Evolutionary conservation across 768 basidiomycete species (phyloP), one percentile per base, ranked within the genome.

Genomic region (Rhodotorula paludigena): DNA sequence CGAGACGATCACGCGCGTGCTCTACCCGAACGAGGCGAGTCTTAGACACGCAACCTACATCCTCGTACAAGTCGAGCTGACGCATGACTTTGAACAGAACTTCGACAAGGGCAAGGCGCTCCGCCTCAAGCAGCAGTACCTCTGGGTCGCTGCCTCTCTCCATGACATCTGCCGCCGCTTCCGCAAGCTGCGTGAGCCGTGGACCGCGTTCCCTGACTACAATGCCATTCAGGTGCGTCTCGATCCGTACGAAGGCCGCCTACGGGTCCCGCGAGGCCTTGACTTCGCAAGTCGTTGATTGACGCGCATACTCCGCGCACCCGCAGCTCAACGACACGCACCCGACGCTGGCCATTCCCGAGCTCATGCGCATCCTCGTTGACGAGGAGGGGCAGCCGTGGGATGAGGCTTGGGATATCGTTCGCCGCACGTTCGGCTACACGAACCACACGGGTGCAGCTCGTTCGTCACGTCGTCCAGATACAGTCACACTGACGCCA

Each of bases 11-110:
- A 97, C 71, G 25, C 86, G 89, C 15, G 94, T 97, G 12, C 82
- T 97, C 39, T 98, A 99, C 80, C 96, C 94, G 35, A 94, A 96
- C 77, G 94, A 97, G 21, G n/a, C n/a, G n/a, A n/a, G n/a, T n/a
- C n/a, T n/a, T n/a, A n/a, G n/a, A n/a, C n/a, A n/a, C n/a, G n/a
- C n/a, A n/a, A n/a, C n/a, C n/a, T n/a, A n/a, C n/a, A n/a, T n/a
- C n/a, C n/a, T n/a, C n/a, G n/a, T n/a, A n/a, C n/a, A n/a, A n/a
- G n/a, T n/a, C n/a, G n/a, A n/a, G n/a, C n/a, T n/a, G n/a, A n/a
- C n/a, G n/a, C n/a, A n/a, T n/a, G n/a, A n/a, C n/a, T n/a, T n/a
- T n/a, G n/a, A n/a, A n/a, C n/a, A n/a, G 77, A 89, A 66, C 57
- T 28, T 21, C 39, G 63, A 66, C 18, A 55, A 49, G 14, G 81